A percentile compares a stretch with the other conserved stretches of the same genome.
These are phyloP conservation scores for Tetrahymena thermophila DNA, from an alignment of 73 alveolate species.

Conservation along the genomic window DNA sequence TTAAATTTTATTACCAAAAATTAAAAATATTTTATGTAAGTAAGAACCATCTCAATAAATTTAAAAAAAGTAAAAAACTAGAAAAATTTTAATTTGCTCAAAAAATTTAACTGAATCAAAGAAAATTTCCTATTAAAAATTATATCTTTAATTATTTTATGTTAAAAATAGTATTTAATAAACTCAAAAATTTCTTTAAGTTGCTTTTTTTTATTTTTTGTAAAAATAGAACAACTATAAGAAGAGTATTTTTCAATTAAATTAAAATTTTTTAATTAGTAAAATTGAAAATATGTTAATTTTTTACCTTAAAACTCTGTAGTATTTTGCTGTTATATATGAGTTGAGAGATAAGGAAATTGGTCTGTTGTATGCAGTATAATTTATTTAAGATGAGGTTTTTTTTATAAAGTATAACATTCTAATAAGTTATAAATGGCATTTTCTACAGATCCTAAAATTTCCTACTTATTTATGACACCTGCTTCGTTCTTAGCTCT, in stretches of 20 bases:
- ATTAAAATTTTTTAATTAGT: background rate
- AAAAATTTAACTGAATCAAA: too few relatives aligned
- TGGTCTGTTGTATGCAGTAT: background rate
- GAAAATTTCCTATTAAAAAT: too few relatives aligned
- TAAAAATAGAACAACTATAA: too few relatives aligned
- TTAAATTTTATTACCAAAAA: too few relatives aligned
- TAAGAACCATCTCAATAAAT: too few relatives aligned
- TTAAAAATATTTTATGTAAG: too few relatives aligned
- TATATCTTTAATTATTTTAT: too few relatives aligned
- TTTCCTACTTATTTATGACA: background rate
- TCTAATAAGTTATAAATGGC: background rate
- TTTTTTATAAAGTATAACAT: background rate
- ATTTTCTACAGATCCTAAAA: background rate
- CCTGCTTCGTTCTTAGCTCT: background rate
- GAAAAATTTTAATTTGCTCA: background rate
- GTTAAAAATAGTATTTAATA: too few relatives aligned
- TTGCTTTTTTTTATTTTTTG: too few relatives aligned
- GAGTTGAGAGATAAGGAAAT: background rate
- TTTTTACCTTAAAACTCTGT: background rate
- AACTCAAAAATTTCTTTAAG: too few relatives aligned
- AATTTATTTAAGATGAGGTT: background rate
- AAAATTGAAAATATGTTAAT: background rate
- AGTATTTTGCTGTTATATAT: background rate
- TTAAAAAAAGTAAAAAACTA: background rate
- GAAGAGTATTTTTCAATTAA: too few relatives aligned